Evolutionary conservation across 768 basidiomycete genomes (phyloP).

Genomic region (Amanita polypyramis): DNA sequence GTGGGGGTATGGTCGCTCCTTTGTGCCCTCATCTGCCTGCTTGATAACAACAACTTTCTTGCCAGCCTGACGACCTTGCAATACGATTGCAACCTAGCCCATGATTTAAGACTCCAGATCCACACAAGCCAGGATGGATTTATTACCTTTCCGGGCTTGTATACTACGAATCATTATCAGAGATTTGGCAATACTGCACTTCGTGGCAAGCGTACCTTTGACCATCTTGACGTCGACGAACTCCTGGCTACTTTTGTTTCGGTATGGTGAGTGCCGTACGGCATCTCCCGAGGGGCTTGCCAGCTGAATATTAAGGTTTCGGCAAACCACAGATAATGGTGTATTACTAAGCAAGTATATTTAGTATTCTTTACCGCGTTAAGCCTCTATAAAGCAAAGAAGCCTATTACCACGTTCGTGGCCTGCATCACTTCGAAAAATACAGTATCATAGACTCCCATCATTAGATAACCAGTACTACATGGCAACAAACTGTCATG

Average conservation of each 20-base stretch:
- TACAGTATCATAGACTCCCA: too few species aligned
- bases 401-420: too few species aligned
- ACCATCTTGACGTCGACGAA: constrained; percentile 21
- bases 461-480: too few species aligned
- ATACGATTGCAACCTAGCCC: constrained; percentile 82
- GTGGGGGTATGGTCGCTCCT: constrained; percentile 93
- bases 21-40: constrained; percentile 93
- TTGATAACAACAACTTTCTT: constrained; percentile 99
- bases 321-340: not conserved
- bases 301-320: constrained; percentile 27
- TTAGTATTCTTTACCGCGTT: too few species aligned
- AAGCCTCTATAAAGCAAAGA: too few species aligned
- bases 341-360: too few species aligned
- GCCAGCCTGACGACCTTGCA: constrained; percentile 98
- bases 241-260: constrained; percentile 17
- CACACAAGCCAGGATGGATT: not conserved
- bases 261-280: constrained; percentile 14
- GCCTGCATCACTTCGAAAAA: too few species aligned
- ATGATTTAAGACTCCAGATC: not conserved
- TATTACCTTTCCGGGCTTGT: constrained; percentile 88
- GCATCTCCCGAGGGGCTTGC: constrained; percentile 35
- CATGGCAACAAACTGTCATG: too few species aligned
- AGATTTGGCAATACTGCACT: constrained; percentile 8
- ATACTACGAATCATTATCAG: constrained; percentile 39
- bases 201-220: constrained; percentile 28